Percentiles rank a stretch among this genome's conserved stretches.
Conservation (phyloP, 1,284 basidiomycete genomes). For the Hymenochaete sp. region DNA sequence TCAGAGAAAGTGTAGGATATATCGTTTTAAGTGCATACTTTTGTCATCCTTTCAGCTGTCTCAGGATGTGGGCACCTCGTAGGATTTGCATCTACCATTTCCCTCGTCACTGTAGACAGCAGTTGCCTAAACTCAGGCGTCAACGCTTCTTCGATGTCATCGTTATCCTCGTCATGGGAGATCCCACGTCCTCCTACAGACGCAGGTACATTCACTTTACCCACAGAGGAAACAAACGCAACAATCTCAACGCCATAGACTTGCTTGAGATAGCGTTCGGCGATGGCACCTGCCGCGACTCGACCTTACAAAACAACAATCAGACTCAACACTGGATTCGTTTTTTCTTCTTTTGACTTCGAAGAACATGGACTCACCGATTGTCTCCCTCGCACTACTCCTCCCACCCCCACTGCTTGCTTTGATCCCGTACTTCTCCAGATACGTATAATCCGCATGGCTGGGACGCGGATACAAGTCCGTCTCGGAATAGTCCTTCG, state of each 20-base stretch:
- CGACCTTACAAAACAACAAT: slow-evolving; percentile 46
- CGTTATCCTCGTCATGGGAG: slow-evolving; percentile 47
- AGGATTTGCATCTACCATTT: slow-evolving; percentile 79
- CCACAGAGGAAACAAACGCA: slow-evolving; percentile 94
- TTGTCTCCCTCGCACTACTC: slow-evolving; percentile 93
- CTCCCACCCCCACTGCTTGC: slow-evolving; percentile 95
- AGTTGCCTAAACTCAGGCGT: slow-evolving; percentile 80
- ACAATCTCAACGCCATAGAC: slow-evolving; percentile 92
- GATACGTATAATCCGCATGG: slow-evolving; percentile 98
- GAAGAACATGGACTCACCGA: slow-evolving; percentile 46
- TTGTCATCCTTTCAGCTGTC: slow-evolving; percentile 85
- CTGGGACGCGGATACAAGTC: slow-evolving; percentile 95
- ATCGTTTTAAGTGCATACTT: slow-evolving; percentile 40
- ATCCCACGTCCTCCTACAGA: slow-evolving; percentile 33
- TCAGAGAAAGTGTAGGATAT: slow-evolving; percentile 2
- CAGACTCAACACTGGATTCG: slow-evolving; percentile 4
- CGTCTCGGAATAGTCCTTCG: slow-evolving; percentile 98
- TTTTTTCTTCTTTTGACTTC: neutral
- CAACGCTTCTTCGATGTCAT: slow-evolving; percentile 71
- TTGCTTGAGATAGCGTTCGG: slow-evolving; percentile 88
- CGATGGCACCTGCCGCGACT: slow-evolving; percentile 96
- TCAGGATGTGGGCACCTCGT: slow-evolving; percentile 89
- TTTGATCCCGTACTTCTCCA: slow-evolving; percentile 96
- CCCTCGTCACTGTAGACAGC: slow-evolving; percentile 75
- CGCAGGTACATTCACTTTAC: slow-evolving; percentile 78